Conservation (phyloP, 2,329 filamentous ascomycete species). For the Phoma sp. region DNA sequence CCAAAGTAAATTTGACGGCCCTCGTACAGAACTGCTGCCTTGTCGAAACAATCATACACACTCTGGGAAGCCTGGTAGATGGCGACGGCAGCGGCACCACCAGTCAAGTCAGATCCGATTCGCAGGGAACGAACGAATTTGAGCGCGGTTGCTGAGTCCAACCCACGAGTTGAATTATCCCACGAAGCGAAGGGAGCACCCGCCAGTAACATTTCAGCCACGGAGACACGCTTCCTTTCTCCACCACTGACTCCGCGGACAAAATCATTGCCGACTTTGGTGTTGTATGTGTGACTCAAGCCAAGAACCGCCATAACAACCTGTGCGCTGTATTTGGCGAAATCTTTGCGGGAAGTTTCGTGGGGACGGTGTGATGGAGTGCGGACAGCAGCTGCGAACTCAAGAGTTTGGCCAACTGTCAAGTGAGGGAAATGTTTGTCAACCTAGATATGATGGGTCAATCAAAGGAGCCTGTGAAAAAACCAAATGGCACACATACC, state of each 20-base stretch:
- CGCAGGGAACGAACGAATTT: slow-evolving; percentile 63
- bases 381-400: slow-evolving; percentile 62
- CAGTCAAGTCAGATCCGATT: slow-evolving; percentile 58
- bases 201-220: slow-evolving; percentile 61
- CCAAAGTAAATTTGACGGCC: slow-evolving; percentile 82
- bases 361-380: slow-evolving; percentile 54
- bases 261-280: slow-evolving; percentile 65
- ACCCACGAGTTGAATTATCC: slow-evolving; percentile 55
- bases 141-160: slow-evolving; percentile 60
- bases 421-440: slow-evolving; percentile 65
- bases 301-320: slow-evolving; percentile 64
- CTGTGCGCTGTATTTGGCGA: slow-evolving; percentile 55
- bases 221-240: slow-evolving; percentile 67
- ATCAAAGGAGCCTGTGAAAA: not conserved
- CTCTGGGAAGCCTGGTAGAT: slow-evolving; percentile 62
- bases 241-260: slow-evolving; percentile 69
- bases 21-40: slow-evolving; percentile 76
- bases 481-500: slow-evolving; percentile 24
- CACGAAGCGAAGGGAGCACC: slow-evolving; percentile 52
- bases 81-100: slow-evolving; percentile 62
- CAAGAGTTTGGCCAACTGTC: slow-evolving; percentile 64
- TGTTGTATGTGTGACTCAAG: slow-evolving; percentile 63
- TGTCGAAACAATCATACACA: slow-evolving; percentile 73
- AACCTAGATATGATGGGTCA: not conserved
- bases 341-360: slow-evolving; percentile 52